Evolutionary conservation across 2,329 filamentous ascomycete species (phyloP).

Genomic region (Aspergillus hortae): DNA sequence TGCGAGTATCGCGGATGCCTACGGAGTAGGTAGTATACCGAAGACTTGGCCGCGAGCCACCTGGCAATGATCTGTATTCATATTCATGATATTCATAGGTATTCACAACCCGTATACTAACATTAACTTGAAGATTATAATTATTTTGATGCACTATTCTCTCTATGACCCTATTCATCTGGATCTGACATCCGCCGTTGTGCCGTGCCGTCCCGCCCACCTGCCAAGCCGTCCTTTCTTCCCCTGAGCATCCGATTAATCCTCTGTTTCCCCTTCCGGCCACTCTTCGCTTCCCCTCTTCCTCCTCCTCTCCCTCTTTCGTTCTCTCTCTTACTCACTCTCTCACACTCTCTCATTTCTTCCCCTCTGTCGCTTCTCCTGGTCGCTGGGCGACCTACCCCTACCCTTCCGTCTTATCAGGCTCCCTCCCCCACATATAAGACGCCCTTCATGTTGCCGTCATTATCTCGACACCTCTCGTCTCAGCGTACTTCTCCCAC

Average conservation of each 20-base stretch:
- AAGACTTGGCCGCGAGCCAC: too few species aligned
- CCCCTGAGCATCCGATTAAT: background rate
- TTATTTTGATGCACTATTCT: background rate
- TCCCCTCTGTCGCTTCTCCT: conserved; percentile 6
- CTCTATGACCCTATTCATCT: background rate
- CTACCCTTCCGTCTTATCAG: conserved; percentile 11
- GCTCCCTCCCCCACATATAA: conserved; percentile 8
- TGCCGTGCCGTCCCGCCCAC: background rate
- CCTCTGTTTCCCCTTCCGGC: conserved; percentile 5
- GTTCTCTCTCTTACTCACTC: conserved; percentile 1
- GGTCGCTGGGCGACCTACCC: conserved; percentile 27
- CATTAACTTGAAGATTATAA: too few species aligned
- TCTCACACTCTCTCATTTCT: conserved; percentile 4
- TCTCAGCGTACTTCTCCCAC: background rate
- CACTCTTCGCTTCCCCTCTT: background rate
- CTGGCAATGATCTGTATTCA: too few species aligned
- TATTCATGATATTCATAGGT: too few species aligned
- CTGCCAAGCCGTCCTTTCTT: background rate
- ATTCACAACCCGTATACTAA: too few species aligned
- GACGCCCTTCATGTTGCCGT: conserved; percentile 36
- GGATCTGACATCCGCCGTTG: background rate
- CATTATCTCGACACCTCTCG: conserved; percentile 20
- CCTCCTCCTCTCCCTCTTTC: background rate
- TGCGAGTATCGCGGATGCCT: too few species aligned
- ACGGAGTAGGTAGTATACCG: too few species aligned